phyloP scores from a whole-genome alignment of 441 rosid genomes.

The Jatropha podagrica region DNA sequence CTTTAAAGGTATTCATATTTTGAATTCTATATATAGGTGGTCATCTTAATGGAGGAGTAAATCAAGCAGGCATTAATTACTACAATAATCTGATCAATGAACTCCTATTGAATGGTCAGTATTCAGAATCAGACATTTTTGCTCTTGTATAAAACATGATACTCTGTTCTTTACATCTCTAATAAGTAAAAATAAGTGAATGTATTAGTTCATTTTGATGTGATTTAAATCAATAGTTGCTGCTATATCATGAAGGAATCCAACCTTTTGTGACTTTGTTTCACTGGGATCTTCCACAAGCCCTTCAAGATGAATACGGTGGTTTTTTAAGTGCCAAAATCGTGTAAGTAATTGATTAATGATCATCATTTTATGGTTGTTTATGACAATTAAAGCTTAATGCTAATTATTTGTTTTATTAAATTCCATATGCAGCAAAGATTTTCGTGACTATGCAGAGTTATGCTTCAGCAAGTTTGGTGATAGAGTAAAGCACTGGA shows the following conservation, averaged over 20 bases:
- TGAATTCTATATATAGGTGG: slow-evolving; percentile 33
- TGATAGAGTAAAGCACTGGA: slow-evolving; percentile 30
- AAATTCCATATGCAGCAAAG: neutral
- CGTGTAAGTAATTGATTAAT: slow-evolving; percentile 21
- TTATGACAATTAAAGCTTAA: neutral
- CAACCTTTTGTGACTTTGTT: slow-evolving; percentile 36
- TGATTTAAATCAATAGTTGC: neutral
- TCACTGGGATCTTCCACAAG: slow-evolving; percentile 41
- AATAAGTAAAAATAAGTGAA: too few relatives aligned
- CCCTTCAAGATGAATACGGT: slow-evolving; percentile 31
- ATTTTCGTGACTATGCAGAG: slow-evolving; percentile 20
- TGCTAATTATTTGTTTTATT: neutral
- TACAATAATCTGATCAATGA: slow-evolving; percentile 45
- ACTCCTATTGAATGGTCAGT: slow-evolving; percentile 41
- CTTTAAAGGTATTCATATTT: neutral
- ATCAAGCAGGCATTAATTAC: slow-evolving; percentile 38
- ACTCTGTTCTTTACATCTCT: neutral
- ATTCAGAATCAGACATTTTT: too few relatives aligned
- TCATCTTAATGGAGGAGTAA: slow-evolving; percentile 48
- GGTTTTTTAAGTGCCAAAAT: slow-evolving; percentile 33
- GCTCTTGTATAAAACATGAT: too few relatives aligned
- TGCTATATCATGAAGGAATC: slow-evolving; percentile 13
- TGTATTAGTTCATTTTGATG: neutral
- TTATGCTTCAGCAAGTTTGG: slow-evolving; percentile 25
- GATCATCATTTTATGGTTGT: neutral